Percentiles rank a stretch among this genome's conserved stretches.
Conservation (phyloP, 495 filamentous ascomycete genomes). For the Penicillium fimorum region DNA sequence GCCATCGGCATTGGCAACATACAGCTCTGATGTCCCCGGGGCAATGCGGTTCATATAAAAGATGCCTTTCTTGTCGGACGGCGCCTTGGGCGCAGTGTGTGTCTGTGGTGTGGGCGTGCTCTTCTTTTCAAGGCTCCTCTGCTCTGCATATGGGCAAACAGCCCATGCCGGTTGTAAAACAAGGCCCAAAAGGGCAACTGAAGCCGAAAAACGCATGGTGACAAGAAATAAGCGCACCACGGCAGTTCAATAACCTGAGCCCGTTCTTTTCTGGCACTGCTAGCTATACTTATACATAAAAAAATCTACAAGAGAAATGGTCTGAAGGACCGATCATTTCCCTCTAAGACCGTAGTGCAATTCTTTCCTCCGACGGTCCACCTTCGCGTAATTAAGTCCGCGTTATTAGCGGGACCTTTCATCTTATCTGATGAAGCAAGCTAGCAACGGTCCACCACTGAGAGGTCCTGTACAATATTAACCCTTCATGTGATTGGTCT, state of each 20-base stretch:
- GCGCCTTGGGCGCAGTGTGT: background rate
- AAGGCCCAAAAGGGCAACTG: slow-evolving; percentile 4
- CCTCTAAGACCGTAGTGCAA: background rate
- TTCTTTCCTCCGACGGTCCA: slow-evolving; percentile 2
- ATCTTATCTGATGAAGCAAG: slow-evolving; percentile 10
- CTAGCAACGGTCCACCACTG: background rate
- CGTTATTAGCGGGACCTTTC: slow-evolving; percentile 2
- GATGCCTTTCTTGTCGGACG: slow-evolving; percentile 1
- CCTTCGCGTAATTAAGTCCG: slow-evolving; percentile 5
- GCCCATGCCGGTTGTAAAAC: slow-evolving; percentile 1
- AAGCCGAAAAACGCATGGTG: background rate
- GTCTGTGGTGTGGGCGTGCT: background rate
- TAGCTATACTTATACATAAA: slow-evolving; percentile 2
- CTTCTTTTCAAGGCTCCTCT: slow-evolving; percentile 8
- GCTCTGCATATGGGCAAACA: slow-evolving; percentile 12
- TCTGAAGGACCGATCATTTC: slow-evolving; percentile 1
- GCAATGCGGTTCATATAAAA: slow-evolving; percentile 37
- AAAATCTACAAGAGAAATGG: background rate
- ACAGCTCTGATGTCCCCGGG: slow-evolving; percentile 32
- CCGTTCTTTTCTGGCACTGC: background rate
- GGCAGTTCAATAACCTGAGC: background rate
- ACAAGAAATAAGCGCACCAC: background rate
- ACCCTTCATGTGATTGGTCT: background rate
- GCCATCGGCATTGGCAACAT: slow-evolving; percentile 35
- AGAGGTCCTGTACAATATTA: background rate